Evolutionary conservation across 129 eudicot genomes (phyloP), one percentile per base, ranked within the genome.

Genomic region (Centaurea solstitialis): DNA sequence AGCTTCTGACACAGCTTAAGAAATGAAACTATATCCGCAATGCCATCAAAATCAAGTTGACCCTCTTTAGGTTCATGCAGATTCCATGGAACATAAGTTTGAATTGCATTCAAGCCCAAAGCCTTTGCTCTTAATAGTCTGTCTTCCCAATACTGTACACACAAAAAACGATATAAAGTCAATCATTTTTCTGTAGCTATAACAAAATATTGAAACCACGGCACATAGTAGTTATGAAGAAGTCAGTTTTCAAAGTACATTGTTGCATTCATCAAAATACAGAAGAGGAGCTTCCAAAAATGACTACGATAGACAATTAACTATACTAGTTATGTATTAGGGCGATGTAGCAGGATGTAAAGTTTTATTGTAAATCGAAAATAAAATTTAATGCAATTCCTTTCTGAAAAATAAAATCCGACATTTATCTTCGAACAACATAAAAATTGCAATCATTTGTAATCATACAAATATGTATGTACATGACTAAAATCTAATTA

Each of bases 21-120:
- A 83, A 89, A 92, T n/a, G 97, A 88, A 71, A 92, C 83, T 65
- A 95, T 75, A 91, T 92, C 93, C 24, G 99, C 98, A 80, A 92
- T 88, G 38, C 94, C 98, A 73, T 87, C 90, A 78, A 95, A 95
- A 73, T 83, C 90, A 12, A 92, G 83, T 50, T 89, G 85, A 23
- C 98, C 99, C 68, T 84, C 89, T 76, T 80, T 88, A 13, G 97
- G 97, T 88, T 95, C 99, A 79, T 95, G 99, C 73, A 95, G 79
- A 86, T 95, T 95, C 99, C 99, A 95, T 11, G 99, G 99, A 85
- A 95, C 99, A 77, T 95, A 95, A 45, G 98, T 95, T 85, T 95
- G 99, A 89, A 95, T 91, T 18, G 97, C 88, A 79, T 95, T 95
- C 88, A 95, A 85, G 35, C 99, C 98, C 87, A 95, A 87, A 43